Base-by-base conservation (phyloP, 2,329 filamentous ascomycete species). In the Fusarium liriodendri region DNA sequence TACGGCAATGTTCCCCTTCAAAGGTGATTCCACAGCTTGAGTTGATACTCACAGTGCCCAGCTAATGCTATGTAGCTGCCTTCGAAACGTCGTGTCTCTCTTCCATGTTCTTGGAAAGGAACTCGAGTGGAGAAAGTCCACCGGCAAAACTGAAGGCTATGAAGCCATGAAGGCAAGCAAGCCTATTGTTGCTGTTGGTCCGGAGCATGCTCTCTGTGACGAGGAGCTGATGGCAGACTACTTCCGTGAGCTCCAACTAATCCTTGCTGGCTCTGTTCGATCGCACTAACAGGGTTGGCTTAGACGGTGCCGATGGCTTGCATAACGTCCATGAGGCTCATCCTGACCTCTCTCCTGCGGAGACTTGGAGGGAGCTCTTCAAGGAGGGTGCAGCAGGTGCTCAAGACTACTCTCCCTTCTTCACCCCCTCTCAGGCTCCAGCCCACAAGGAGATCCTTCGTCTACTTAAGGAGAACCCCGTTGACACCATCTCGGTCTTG, bases 51-150 rank as follows among this genome's bases (percentile, higher is more conserved):
- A 5, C 6, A 11, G 22, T 20, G 22, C 25, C 11, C 18, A 18
- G 9, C 60, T 76, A 29, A 76, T 29, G 8, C 27, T 32, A 0
- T 16, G 9, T 42, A 95, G 93, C 82, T 98, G 95, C 78, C 87
- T 98, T 60, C 91, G 93, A 60, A 99, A 99, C 83, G 92, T 94
- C 18, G 92, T 98, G 42, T 93, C 95, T 27, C 87, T 98, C 70
- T 98, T 99, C 85, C 93, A 98, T 79, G 92, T 97, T 67, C 89
- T 99, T 62, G 95, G 97, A 75, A 94, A 95, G 80, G 97, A 99
- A 84, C 87, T 95, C 76, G 88, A 90, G 75, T 98, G 95, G 95
- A 90, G 97, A 72, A 90, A 90, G 80, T 85, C 89, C 14, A 89
- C 91, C 47, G 93, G 93, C 20, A 89, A 87, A 64, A 84, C 89